Evolutionary conservation across 768 basidiomycete genomes (phyloP).

Genomic region (Russula lepida): DNA sequence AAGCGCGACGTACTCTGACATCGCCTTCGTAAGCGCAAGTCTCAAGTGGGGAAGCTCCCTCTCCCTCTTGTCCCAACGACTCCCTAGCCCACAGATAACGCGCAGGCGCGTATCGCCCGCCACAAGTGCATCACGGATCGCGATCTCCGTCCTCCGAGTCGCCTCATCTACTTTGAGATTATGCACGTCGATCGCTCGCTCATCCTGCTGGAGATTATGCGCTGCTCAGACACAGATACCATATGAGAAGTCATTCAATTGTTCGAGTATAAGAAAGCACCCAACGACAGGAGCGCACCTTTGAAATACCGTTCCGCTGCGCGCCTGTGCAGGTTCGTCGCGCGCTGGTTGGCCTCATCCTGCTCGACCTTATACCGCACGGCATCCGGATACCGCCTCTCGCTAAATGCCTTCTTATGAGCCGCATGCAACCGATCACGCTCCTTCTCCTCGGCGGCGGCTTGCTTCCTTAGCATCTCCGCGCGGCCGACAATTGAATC

Average conservation of each 20-base stretch:
- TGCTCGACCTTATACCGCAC: slow-evolving; percentile 27
- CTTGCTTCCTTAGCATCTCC: slow-evolving; percentile 27
- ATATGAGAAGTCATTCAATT: background rate
- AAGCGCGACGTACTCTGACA: slow-evolving; percentile 25
- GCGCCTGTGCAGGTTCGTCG: slow-evolving; percentile 27
- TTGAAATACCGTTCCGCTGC: slow-evolving; percentile 30
- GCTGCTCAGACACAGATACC: slow-evolving; percentile 20
- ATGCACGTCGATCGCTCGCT: slow-evolving; percentile 32
- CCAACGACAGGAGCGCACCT: slow-evolving; percentile 23
- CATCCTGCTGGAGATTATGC: slow-evolving; percentile 26
- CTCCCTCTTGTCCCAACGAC: slow-evolving; percentile 24
- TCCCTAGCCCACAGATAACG: slow-evolving; percentile 30
- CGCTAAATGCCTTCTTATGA: slow-evolving; percentile 23
- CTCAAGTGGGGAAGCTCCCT: slow-evolving; percentile 28
- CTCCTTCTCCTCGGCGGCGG: slow-evolving; percentile 25
- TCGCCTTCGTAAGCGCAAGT: slow-evolving; percentile 25
- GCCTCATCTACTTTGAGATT: slow-evolving; percentile 29
- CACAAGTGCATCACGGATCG: slow-evolving; percentile 27
- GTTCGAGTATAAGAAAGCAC: background rate
- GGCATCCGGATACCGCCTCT: slow-evolving; percentile 23
- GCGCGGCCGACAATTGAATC: slow-evolving; percentile 25
- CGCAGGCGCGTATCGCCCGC: slow-evolving; percentile 27
- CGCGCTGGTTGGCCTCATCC: slow-evolving; percentile 26
- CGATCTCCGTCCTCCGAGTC: slow-evolving; percentile 26
- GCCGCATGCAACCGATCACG: slow-evolving; percentile 22